A percentile compares a stretch with the other conserved stretches of the same genome.
These are phyloP conservation scores for Beauveria varroae DNA, from an alignment of 2,329 filamentous ascomycete species.

Conservation along the genomic window DNA sequence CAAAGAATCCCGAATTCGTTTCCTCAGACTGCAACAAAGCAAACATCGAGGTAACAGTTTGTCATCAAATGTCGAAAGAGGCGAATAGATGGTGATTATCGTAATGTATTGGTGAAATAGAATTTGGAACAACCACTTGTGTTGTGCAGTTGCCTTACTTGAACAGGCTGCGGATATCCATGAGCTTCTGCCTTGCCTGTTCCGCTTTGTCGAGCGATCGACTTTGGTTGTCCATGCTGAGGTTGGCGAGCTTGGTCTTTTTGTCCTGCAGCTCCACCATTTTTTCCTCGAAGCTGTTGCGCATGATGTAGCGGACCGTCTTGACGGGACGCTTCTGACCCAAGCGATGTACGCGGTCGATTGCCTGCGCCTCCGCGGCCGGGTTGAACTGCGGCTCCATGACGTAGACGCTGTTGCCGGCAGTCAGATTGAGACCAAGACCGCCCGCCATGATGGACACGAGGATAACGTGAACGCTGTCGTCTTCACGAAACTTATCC, in stretches of 20 bases:
- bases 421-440: conserved; percentile 82
- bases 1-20: background rate
- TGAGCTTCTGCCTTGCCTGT: conserved; percentile 53
- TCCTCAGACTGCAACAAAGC: background rate
- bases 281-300: conserved; percentile 84
- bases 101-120: background rate
- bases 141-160: conserved; percentile 26
- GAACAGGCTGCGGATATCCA: conserved; percentile 53
- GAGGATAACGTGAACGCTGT: conserved; percentile 68
- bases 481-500: conserved; percentile 67
- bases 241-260: conserved; percentile 83
- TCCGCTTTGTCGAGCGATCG: conserved; percentile 43
- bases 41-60: background rate
- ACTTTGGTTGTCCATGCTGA: conserved; percentile 68
- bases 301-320: conserved; percentile 88
- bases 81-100: background rate
- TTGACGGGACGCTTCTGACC: conserved; percentile 83
- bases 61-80: background rate
- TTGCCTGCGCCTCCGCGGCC: conserved; percentile 85
- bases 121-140: background rate
- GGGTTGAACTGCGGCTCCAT: conserved; percentile 99
- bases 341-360: conserved; percentile 86
- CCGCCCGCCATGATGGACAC: conserved; percentile 91
- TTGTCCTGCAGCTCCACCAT: conserved; percentile 85
- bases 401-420: conserved; percentile 81